Percentiles rank a stretch among this genome's conserved stretches.
These are phyloP conservation scores for Colletotrichum falcatum DNA, from an alignment of 2,329 filamentous ascomycete genomes.

Conservation along the genomic window DNA sequence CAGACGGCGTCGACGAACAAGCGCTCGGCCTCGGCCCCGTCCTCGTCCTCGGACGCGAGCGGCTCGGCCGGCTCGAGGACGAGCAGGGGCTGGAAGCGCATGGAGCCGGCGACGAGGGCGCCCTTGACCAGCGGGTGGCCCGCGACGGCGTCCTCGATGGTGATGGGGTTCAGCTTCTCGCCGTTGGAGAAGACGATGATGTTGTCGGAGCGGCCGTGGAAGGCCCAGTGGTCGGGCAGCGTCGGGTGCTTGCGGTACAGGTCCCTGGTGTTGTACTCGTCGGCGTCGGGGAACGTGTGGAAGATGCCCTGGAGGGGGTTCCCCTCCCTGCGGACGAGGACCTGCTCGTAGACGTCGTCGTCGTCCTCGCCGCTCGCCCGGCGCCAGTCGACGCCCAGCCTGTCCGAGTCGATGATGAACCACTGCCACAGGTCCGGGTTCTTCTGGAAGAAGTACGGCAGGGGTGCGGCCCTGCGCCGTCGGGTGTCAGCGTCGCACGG, in stretches of 20 bases:
- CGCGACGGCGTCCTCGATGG: slow-evolving; percentile 56
- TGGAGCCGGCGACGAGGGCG: slow-evolving; percentile 59
- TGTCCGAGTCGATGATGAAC: slow-evolving; percentile 51
- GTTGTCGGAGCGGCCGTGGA: slow-evolving; percentile 54
- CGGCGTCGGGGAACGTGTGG: slow-evolving; percentile 52
- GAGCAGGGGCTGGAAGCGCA: slow-evolving; percentile 59
- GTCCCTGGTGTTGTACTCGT: slow-evolving; percentile 57
- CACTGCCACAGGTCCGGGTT: slow-evolving; percentile 31
- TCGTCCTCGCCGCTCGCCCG: slow-evolving; percentile 47
- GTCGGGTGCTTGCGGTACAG: slow-evolving; percentile 55
- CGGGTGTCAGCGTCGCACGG: background rate
- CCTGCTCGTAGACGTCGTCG: slow-evolving; percentile 51
- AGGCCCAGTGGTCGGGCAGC: slow-evolving; percentile 51
- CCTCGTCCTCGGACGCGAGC: slow-evolving; percentile 45
- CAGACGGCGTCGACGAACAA: slow-evolving; percentile 60
- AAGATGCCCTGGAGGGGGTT: slow-evolving; percentile 55
- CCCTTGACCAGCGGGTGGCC: slow-evolving; percentile 55
- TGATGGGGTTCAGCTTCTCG: slow-evolving; percentile 62
- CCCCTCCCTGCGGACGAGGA: slow-evolving; percentile 53
- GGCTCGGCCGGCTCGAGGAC: slow-evolving; percentile 58
- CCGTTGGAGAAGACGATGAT: slow-evolving; percentile 62
- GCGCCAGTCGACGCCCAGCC: slow-evolving; percentile 57
- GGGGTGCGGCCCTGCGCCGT: slow-evolving; percentile 49
- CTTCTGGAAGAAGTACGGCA: slow-evolving; percentile 54
- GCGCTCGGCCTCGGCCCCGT: no score